Percentiles rank a stretch among this genome's conserved stretches.
These are phyloP conservation scores for Bjerkandera adusta DNA, from an alignment of 1,284 basidiomycete genomes.

Conservation along the genomic window DNA sequence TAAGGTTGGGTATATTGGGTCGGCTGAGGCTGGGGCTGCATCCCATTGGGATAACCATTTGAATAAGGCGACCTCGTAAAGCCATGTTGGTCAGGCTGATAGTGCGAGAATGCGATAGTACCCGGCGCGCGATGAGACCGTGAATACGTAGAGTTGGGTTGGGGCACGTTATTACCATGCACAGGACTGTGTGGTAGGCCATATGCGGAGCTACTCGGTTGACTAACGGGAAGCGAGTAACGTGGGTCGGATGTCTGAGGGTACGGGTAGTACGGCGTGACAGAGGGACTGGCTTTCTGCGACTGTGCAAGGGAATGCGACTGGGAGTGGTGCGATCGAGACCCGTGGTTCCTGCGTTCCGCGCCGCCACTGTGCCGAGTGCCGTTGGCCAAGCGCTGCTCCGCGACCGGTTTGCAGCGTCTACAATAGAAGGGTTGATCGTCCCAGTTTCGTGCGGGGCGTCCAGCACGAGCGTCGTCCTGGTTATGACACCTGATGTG, in stretches of 20 bases:
- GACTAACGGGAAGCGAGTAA: constrained; percentile 8
- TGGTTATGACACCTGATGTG: constrained; percentile 77
- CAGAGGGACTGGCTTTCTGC: constrained; percentile 5
- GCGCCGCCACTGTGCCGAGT: background rate
- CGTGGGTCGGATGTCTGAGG: constrained; percentile 5
- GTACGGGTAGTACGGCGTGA: constrained; percentile 3
- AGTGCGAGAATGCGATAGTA: constrained; percentile 43
- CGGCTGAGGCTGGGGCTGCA: background rate
- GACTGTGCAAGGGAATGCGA: no score
- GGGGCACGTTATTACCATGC: constrained; percentile 3
- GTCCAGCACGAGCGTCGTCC: constrained; percentile 55
- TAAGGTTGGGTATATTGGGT: background rate
- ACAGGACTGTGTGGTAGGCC: constrained; percentile 4
- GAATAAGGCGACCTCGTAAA: constrained; percentile 30
- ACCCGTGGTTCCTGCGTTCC: background rate
- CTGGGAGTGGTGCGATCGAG: constrained; percentile 3
- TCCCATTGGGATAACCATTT: constrained; percentile 4
- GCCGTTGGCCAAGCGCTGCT: constrained; percentile 6
- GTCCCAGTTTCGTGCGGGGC: constrained; percentile 69
- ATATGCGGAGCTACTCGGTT: constrained; percentile 1
- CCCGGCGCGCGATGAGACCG: constrained; percentile 14
- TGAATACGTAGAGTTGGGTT: constrained; percentile 1
- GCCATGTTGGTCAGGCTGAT: constrained; percentile 46
- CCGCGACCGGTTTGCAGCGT: constrained; percentile 37
- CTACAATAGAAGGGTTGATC: constrained; percentile 59